Percentiles rank a stretch among this genome's conserved stretches.
Evolutionary conservation across 139 green algal species (phyloP).

Genomic region (Chlorella sp.): DNA sequence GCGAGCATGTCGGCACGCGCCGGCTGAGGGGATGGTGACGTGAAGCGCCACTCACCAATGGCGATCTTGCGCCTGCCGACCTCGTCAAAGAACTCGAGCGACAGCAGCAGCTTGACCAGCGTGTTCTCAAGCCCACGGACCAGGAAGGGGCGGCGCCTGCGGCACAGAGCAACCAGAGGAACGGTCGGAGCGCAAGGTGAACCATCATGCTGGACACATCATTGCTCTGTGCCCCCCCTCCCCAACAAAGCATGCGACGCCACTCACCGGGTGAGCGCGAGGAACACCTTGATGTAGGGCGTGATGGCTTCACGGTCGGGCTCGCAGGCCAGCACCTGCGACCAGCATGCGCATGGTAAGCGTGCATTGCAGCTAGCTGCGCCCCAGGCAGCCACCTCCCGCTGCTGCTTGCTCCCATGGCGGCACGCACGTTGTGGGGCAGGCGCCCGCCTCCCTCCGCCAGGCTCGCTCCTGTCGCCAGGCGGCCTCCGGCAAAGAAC

Average conservation of each 20-base stretch:
- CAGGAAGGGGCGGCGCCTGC: conserved; percentile 88
- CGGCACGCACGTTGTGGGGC: conserved; percentile 1
- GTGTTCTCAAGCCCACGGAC: conserved; percentile 89
- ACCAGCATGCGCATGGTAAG: too few species aligned
- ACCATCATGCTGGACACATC: too few species aligned
- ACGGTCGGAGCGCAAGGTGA: too few species aligned
- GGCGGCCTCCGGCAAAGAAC: conserved; percentile 77
- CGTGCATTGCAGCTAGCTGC: too few species aligned
- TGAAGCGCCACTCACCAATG: conserved; percentile 65
- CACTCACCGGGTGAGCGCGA: conserved; percentile 66
- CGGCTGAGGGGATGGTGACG: too few species aligned
- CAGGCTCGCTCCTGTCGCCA: conserved; percentile 65
- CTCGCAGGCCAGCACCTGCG: conserved; percentile 60
- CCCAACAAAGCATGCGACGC: neutral
- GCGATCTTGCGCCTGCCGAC: conserved; percentile 65
- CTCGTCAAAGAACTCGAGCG: conserved; percentile 86
- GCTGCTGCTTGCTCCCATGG: too few species aligned
- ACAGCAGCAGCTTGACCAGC: conserved; percentile 81
- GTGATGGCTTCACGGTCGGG: conserved; percentile 56
- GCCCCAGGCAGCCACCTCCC: too few species aligned
- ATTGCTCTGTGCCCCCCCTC: neutral
- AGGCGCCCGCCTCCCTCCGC: conserved; percentile 41
- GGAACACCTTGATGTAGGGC: conserved; percentile 82
- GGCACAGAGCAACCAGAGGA: too few species aligned
- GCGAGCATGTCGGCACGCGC: too few species aligned